Base-by-base conservation (phyloP, 805 yeast genomes). In the Ogataea henricii region DNA sequence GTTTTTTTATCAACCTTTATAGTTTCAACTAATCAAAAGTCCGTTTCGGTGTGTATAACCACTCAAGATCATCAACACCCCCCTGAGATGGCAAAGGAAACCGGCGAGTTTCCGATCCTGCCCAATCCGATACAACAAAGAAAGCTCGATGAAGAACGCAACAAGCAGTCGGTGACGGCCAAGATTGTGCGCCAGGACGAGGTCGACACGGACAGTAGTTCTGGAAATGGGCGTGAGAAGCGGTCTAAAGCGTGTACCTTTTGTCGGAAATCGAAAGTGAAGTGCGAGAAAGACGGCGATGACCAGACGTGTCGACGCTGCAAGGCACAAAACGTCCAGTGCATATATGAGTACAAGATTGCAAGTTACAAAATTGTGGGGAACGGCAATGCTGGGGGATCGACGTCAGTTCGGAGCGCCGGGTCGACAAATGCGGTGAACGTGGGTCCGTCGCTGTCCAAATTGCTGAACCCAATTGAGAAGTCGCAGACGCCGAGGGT, bases 221-320 rank as follows among this genome's bases (percentile, higher is more conserved):
- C 30, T 3, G 25, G 12, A 27, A 23, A 6, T 21, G 32, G 40
- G 22, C 56, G 53, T 30, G 63, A 53, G 26, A 67, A 62, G 46
- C 53, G 74, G 39, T 64, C 64, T 30, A 82, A 78, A 57, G 89
- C 89, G 3, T 84, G 90, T 62, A 71, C 79, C 20, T 72, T 73
- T 55, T 84, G 90, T 60, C 75, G 86, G 47, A 71, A 71, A 57
- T 72, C 84, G 18, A 84, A 84, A 63, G 82, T 83, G 22, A 81
- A 76, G 62, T 84, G 90, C 56, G 73, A 73, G 32, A 81, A 81
- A 56, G 56, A 68, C 5, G 69, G 67, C 2, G 60, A 57, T 52
- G 65, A 60, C 44, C 57, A 77, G 44, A 83, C 84, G 1, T 84
- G 90, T 60, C 77, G 75, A 51, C 60, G 87, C 47, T 84, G 90